These are phyloP conservation scores for Pelargonium myrrhifolium DNA, from an alignment of 441 rosid genomes.

Conservation along the genomic window DNA sequence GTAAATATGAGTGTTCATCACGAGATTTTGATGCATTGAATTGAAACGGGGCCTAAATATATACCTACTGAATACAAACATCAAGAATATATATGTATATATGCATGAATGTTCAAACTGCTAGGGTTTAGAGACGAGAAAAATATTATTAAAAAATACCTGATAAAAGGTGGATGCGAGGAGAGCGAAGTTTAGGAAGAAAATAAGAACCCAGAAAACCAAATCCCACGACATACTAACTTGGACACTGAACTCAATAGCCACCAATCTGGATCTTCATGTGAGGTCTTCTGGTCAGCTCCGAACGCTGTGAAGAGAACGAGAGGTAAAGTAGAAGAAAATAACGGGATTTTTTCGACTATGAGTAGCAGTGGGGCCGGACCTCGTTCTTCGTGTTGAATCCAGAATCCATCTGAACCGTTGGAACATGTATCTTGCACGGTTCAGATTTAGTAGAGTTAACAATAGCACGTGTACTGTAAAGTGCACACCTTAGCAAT, in stretches of 20 bases:
- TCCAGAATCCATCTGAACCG: too few relatives aligned
- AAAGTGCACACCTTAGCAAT: too few relatives aligned
- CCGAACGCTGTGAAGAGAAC: neutral
- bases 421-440: too few relatives aligned
- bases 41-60: neutral
- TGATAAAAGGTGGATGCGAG: constrained; percentile 50
- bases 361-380: too few relatives aligned
- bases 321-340: neutral
- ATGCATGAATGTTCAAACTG: too few relatives aligned
- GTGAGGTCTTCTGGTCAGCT: neutral
- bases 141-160: constrained; percentile 26
- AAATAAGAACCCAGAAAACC: constrained; percentile 49
- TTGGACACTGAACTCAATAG: neutral
- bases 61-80: too few relatives aligned
- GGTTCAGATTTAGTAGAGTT: too few relatives aligned
- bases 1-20: neutral
- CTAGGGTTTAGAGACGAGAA: neutral
- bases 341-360: neutral
- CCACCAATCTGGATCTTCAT: neutral
- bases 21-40: neutral
- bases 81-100: too few relatives aligned
- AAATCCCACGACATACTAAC: constrained; percentile 44
- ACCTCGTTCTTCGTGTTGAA: too few relatives aligned
- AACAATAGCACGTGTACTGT: too few relatives aligned
- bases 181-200: constrained; percentile 42